phyloP scores from a whole-genome alignment of 495 filamentous ascomycete species.

The Neurospora discreta region DNA sequence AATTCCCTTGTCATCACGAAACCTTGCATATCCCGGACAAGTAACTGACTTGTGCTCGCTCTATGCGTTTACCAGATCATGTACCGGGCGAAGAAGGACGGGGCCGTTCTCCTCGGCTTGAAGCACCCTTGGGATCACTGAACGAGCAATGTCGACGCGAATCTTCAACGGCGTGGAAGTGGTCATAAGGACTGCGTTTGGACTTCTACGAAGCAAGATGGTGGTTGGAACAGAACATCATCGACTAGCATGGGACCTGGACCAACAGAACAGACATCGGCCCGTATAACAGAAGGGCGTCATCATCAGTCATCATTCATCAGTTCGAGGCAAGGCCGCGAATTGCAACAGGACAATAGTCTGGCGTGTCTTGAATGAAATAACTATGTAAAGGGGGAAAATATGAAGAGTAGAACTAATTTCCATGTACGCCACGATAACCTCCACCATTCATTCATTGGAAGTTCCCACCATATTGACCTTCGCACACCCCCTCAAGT shows the following conservation, averaged over 20 bases:
- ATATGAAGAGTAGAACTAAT: neutral
- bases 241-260: neutral
- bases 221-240: neutral
- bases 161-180: neutral
- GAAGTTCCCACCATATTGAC: neutral
- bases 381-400: neutral
- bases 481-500: neutral
- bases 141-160: neutral
- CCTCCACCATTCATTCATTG: neutral
- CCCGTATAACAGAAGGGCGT: neutral
- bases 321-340: neutral
- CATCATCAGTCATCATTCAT: neutral
- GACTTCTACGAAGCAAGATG: neutral
- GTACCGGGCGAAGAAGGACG: conserved; percentile 92
- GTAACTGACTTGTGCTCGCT: neutral
- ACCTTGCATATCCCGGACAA: neutral
- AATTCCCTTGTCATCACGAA: conserved; percentile 16
- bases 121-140: conserved; percentile 99
- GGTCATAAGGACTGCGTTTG: neutral
- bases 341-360: neutral
- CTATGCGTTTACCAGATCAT: conserved; percentile 49
- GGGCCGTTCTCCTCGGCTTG: conserved; percentile 76
- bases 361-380: neutral
- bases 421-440: neutral
- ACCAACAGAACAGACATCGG: neutral